Percentiles rank a stretch among this genome's conserved stretches.
phyloP scores from a whole-genome alignment of 441 rosid genomes.

The Populus hybrid region DNA sequence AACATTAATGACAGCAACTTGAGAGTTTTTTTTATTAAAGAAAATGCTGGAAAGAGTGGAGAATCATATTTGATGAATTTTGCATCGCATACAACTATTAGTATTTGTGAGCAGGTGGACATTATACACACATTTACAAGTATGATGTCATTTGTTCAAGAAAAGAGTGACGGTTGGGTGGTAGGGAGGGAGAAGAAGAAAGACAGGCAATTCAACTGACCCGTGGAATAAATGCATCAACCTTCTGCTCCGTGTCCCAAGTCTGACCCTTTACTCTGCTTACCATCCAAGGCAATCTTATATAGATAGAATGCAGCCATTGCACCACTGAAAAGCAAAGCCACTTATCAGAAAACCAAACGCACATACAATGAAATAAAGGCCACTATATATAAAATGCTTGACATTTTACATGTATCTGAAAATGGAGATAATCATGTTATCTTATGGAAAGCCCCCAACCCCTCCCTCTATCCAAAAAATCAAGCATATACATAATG shows the following conservation, averaged over 20 bases:
- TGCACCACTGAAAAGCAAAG: constrained; percentile 54
- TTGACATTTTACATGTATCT: too few relatives aligned
- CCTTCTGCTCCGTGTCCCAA: constrained; percentile 40
- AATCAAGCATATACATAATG: not conserved
- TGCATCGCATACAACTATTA: not conserved
- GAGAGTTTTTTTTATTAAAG: not conserved
- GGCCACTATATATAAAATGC: not conserved
- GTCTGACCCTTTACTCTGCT: constrained; percentile 30
- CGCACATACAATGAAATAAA: not conserved
- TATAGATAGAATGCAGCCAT: constrained; percentile 63
- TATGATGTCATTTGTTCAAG: not conserved
- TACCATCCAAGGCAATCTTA: constrained; percentile 37
- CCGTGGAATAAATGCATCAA: constrained; percentile 19
- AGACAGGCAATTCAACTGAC: constrained; percentile 10
- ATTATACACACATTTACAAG: not conserved
- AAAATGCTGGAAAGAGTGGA: not conserved
- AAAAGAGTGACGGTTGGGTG: not conserved
- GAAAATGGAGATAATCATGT: too few relatives aligned
- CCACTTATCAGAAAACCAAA: constrained; percentile 3
- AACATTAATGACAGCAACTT: not conserved
- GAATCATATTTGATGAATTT: not conserved
- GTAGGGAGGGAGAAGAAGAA: not conserved
- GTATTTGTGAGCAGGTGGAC: not conserved
- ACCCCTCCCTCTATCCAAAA: too few relatives aligned
- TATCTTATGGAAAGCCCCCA: too few relatives aligned